Evolutionary conservation across 2,329 filamentous ascomycete genomes (phyloP), one percentile per base, ranked within the genome.

Genomic region (Blastomyces emzantsi): DNA sequence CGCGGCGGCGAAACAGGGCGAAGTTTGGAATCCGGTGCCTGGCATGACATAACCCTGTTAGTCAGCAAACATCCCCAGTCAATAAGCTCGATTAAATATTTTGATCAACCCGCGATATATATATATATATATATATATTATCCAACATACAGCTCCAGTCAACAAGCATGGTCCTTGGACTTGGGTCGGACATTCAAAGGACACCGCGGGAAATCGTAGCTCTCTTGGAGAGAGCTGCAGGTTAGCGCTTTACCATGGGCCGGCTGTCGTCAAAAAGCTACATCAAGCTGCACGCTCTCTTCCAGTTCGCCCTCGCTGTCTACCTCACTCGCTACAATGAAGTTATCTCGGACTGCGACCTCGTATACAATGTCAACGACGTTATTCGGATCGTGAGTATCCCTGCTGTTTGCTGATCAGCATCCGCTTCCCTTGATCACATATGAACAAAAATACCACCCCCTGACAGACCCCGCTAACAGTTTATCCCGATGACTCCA

Each of bases 301-400:
- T 94, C 79, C 90, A 96, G 78, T 77, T 96, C 67, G 90, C 90
- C 6, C 80, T 94, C 59, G 91, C 87, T 70, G 92, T 88, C 77
- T 90, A 94, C 79, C 88, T 97, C 78, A 82, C 95, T 70, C 88
- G 85, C 52, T 87, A 83, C 64, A 92, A 92, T 6, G 78, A 79
- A 66, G 81, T 84, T 54, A 82, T 97, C 70, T 86, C 89, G 59
- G 88, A 93, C 72, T 90, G 95, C 71, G 86, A 88, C 61, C 75
- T 96, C 28, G 90, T 96, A 58, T 90, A 86, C 69, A 83, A 96
- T 39, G 78, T 96, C 33, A 91, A 91, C 62, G 89, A 95, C 75
- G 86, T 90, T 62, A 90, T 95, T 86, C 85, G 87, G 69, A 83
- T 96, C 74, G 90, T 93, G 81, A 63, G 61, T 47, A 63, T 58